These are phyloP conservation scores for Ambrosia artemisiifolia DNA, from an alignment of 129 eudicot species.

Conservation along the genomic window DNA sequence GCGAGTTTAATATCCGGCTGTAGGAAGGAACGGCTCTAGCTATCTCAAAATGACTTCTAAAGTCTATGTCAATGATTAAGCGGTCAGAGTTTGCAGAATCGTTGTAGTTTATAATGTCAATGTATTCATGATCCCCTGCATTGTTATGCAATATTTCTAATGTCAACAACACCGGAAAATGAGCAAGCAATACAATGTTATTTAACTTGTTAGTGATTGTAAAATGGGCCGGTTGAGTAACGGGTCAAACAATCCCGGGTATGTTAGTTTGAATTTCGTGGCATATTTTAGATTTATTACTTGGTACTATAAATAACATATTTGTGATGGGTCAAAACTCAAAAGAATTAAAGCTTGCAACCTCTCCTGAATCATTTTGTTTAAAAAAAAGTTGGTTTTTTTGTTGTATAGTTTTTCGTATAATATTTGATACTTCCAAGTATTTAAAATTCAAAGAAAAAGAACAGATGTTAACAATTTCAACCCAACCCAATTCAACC, in stretches of 20 bases:
- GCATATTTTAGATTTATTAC: not conserved
- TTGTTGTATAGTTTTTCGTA: not conserved
- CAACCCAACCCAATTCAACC: not conserved
- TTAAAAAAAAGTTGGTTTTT: not conserved
- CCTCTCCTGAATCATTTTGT: not conserved
- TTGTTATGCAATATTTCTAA: not conserved
- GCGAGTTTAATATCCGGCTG: constrained; percentile 50
- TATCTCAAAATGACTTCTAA: constrained; percentile 89
- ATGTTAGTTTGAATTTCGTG: too few relatives aligned
- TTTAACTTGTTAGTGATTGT: too few relatives aligned
- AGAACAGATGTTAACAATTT: not conserved
- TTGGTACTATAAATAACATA: not conserved
- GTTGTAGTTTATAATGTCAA: constrained; percentile 55
- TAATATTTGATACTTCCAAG: not conserved
- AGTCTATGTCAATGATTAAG: constrained; percentile 72
- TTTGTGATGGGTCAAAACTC: not conserved
- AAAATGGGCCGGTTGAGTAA: not conserved
- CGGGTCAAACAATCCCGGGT: too few relatives aligned
- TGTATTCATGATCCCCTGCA: constrained; percentile 90
- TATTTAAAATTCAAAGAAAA: not conserved
- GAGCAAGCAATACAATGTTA: too few relatives aligned
- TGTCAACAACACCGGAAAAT: constrained; percentile 7
- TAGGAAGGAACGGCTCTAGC: constrained; percentile 90
- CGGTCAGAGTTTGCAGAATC: constrained; percentile 50
- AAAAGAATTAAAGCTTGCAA: not conserved